Base-by-base conservation (phyloP, 352 stramenopile genomes). In the Phytophthora syringae region DNA sequence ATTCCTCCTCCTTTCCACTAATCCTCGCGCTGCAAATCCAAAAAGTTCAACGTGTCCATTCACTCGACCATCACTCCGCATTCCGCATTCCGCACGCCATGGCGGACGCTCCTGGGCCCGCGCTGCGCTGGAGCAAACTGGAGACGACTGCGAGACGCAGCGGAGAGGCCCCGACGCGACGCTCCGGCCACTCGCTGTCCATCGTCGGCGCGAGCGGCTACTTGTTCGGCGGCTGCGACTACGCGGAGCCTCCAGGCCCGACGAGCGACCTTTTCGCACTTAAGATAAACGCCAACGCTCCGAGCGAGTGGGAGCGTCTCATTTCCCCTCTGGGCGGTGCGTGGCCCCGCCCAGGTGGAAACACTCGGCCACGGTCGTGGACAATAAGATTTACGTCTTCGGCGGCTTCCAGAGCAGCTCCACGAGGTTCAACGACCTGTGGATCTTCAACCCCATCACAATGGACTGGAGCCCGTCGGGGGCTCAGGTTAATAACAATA, bases 201-300 rank as follows among this genome's bases (percentile, higher is more conserved):
- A 78, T 98, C 44, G 80, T 98, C 13, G 93, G 93, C 56, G 86
- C 82, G 22, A 96, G 79, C 53, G 86, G 80, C 15, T 98, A 95
- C 61, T 76, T 99, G 13, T 98, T 99, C 74, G 96, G 95, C 36
- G 96, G 96, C 25, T 97, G 84, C 72, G 92, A 97, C 71, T 88
- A 97, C 53, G 54, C 73, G 16, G 80, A 95, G 27, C 86, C 91
- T 7, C 93, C 95, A 2, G 94, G 94, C 0, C 96, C 95, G 10
- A 98, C 90, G 1, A 97, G 95, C 59, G 92, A 98, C 52, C 79
- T 98, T 10, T 98, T 94, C 62, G 92, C 98, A 77, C 82, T 99
- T 30, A 93, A 97, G 39, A 92, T 94, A 60, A 86, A 85, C 32
- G 72, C 66, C 21, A 92, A 76, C 52, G 62, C 77, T 12, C 69